These are phyloP conservation scores for Botrytis squamosa DNA, from an alignment of 2,329 filamentous ascomycete species.

Conservation along the genomic window DNA sequence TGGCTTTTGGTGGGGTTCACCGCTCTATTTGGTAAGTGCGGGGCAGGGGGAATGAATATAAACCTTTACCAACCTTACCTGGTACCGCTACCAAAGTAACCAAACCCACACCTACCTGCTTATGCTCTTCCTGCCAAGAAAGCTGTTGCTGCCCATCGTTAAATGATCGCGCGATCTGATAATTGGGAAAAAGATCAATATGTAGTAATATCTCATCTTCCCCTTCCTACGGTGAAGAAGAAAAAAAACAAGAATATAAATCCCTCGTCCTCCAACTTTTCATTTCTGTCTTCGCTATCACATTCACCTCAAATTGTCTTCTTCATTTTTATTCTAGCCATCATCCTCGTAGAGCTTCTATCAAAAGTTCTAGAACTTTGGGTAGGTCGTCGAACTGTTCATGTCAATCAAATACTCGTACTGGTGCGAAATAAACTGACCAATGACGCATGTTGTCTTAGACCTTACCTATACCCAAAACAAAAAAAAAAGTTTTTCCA, in stretches of 20 bases:
- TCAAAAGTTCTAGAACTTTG: background rate
- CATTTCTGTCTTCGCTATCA: background rate
- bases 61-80: background rate
- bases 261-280: background rate
- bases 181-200: background rate
- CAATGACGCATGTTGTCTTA: conserved; percentile 18
- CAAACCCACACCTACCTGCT: background rate
- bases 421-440: background rate
- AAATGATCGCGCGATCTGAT: conserved; percentile 11
- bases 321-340: background rate
- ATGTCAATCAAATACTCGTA: background rate
- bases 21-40: background rate
- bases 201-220: background rate
- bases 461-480: background rate
- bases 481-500: conserved; percentile 18
- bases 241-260: background rate
- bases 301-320: background rate
- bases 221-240: background rate
- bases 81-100: background rate
- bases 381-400: background rate
- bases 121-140: conserved; percentile 9
- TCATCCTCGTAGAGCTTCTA: background rate
- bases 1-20: background rate
- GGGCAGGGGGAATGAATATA: conserved; percentile 23
- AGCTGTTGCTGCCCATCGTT: conserved; percentile 11